Evolutionary conservation across 805 yeast species (phyloP).

Genomic region (Candida xiaguanensis): DNA sequence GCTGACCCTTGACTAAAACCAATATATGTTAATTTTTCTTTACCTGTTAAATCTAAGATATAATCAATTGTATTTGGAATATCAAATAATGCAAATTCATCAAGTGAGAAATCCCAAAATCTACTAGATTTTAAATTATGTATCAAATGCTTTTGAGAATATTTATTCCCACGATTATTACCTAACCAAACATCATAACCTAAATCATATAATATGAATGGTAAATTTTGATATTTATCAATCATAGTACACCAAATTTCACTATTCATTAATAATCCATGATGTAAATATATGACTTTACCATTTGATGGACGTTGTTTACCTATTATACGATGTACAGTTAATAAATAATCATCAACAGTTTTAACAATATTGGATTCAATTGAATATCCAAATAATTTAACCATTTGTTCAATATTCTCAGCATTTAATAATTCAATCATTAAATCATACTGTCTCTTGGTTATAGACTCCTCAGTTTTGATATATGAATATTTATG

Average conservation of each 20-base stretch:
- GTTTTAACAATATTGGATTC: slow-evolving; percentile 80
- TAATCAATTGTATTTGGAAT: slow-evolving; percentile 82
- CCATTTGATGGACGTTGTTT: slow-evolving; percentile 14
- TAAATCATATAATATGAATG: slow-evolving; percentile 68
- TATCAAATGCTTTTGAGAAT: slow-evolving; percentile 68
- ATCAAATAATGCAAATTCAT: slow-evolving; percentile 88
- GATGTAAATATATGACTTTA: slow-evolving; percentile 76
- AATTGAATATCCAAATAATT: slow-evolving; percentile 60
- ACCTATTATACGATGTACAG: slow-evolving; percentile 59
- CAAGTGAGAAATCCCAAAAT: slow-evolving; percentile 90
- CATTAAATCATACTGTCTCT: slow-evolving; percentile 27
- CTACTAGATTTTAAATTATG: slow-evolving; percentile 33
- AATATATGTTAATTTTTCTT: slow-evolving; percentile 54
- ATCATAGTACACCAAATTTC: slow-evolving; percentile 65
- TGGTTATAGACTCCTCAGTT: slow-evolving; percentile 14
- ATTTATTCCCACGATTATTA: slow-evolving; percentile 59
- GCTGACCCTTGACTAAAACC: slow-evolving; percentile 96
- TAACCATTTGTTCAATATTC: slow-evolving; percentile 63
- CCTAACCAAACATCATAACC: slow-evolving; percentile 97
- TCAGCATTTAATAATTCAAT: slow-evolving; percentile 42
- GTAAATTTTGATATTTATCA: slow-evolving; percentile 45
- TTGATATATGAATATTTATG: slow-evolving; percentile 22
- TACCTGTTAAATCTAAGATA: slow-evolving; percentile 49
- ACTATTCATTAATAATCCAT: slow-evolving; percentile 85
- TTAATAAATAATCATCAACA: slow-evolving; percentile 69